Percentiles rank a stretch among this genome's conserved stretches.
Conservation (phyloP, 805 yeast genomes). For the Yueomyces sp. region DNA sequence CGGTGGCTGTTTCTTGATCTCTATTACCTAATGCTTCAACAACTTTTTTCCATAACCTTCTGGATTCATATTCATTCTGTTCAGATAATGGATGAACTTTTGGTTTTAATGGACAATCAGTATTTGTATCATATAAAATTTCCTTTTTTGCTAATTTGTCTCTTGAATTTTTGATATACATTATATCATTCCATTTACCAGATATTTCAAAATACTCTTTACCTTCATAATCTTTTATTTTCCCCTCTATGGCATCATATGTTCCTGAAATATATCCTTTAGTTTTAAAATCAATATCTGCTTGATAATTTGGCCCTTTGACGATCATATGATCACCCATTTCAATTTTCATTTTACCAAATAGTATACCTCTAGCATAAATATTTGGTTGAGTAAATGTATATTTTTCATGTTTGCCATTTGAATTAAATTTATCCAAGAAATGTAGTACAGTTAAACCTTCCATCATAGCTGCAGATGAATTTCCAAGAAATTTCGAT, state of each 20-base stretch:
- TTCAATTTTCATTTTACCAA: conserved; percentile 83
- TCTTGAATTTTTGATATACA: conserved; percentile 47
- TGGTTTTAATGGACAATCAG: conserved; percentile 44
- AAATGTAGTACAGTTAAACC: conserved; percentile 67
- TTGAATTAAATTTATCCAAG: conserved; percentile 38
- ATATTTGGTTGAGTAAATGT: conserved; percentile 89
- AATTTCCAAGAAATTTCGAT: conserved; percentile 83
- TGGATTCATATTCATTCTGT: conserved; percentile 72
- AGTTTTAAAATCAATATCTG: conserved; percentile 85
- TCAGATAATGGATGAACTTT: conserved; percentile 63
- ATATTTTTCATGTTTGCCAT: conserved; percentile 50
- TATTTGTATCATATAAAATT: conserved; percentile 48
- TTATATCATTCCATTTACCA: conserved; percentile 90
- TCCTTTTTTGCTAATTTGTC: conserved; percentile 33
- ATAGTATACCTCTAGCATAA: conserved; percentile 84
- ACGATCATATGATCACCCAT: conserved; percentile 85
- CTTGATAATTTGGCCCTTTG: conserved; percentile 46
- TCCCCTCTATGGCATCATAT: conserved; percentile 79
- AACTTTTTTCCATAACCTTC: conserved; percentile 74
- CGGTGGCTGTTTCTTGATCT: conserved; percentile 75
- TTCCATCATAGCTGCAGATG: conserved; percentile 96
- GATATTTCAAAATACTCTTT: conserved; percentile 50
- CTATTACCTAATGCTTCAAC: conserved; percentile 67
- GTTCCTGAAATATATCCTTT: conserved; percentile 91
- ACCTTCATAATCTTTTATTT: conserved; percentile 39